Percentiles rank a stretch among this genome's conserved stretches.
These are phyloP conservation scores for Hippophae rhamnoides DNA, from an alignment of 306 rosid genomes.

Conservation along the genomic window DNA sequence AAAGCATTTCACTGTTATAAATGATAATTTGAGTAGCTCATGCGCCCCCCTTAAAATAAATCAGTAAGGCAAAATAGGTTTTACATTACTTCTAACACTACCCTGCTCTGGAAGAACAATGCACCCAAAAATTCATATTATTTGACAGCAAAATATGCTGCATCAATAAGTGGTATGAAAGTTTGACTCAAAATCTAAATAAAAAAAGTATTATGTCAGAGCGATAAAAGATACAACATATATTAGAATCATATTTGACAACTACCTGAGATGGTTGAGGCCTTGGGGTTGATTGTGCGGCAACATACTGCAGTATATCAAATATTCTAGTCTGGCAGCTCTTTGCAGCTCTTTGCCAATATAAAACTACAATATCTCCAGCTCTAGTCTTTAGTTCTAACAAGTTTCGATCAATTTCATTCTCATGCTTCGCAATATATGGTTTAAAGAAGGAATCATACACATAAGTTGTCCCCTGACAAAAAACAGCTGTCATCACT, in stretches of 20 bases:
- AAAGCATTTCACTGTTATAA: too few relatives aligned
- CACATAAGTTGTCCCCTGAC: conserved; percentile 73
- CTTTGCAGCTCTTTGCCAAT: conserved; percentile 63
- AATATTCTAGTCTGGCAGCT: conserved; percentile 69
- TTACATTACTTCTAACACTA: too few relatives aligned
- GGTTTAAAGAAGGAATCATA: conserved; percentile 87
- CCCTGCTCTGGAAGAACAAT: too few relatives aligned
- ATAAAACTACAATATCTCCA: conserved; percentile 48
- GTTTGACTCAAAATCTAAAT: too few relatives aligned
- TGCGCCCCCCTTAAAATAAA: too few relatives aligned
- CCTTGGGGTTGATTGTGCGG: conserved; percentile 63
- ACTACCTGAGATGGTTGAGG: conserved; percentile 67
- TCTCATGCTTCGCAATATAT: conserved; percentile 66
- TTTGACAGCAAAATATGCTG: too few relatives aligned
- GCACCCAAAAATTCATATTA: too few relatives aligned
- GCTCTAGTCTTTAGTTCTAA: conserved; percentile 70
- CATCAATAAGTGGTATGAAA: too few relatives aligned
- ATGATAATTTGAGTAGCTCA: too few relatives aligned
- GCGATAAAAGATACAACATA: too few relatives aligned
- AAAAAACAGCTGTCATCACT: conserved; percentile 14
- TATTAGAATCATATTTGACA: not conserved
- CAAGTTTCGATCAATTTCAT: conserved; percentile 73
- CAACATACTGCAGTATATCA: conserved; percentile 70
- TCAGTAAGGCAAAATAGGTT: too few relatives aligned
- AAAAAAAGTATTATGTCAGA: too few relatives aligned